Percentiles rank a stretch among this genome's conserved stretches.
phyloP scores from a whole-genome alignment of 805 yeast genomes.

The Metschnikowia noctiluminum region DNA sequence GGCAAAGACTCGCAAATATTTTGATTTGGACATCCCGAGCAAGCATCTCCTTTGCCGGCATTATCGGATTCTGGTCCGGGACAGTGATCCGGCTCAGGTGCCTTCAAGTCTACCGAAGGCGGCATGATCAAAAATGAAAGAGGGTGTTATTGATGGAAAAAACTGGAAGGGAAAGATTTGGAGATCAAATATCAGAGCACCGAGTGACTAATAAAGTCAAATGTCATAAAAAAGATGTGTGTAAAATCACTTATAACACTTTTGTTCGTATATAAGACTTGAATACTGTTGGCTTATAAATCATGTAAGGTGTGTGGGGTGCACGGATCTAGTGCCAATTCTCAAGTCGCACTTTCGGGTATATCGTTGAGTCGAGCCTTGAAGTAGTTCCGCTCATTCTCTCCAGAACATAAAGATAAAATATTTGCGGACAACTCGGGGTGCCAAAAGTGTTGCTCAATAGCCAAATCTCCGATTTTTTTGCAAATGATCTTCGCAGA shows the following conservation, averaged over 20 bases:
- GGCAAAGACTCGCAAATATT: slow-evolving; percentile 83
- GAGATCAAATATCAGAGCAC: too few relatives aligned
- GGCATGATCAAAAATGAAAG: not conserved
- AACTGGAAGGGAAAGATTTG: too few relatives aligned
- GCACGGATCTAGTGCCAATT: not conserved
- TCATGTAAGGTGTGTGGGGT: not conserved
- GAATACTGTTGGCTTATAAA: not conserved
- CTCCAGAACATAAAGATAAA: slow-evolving; percentile 40
- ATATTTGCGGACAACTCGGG: slow-evolving; percentile 31
- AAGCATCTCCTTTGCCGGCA: slow-evolving; percentile 94
- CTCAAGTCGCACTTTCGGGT: too few relatives aligned
- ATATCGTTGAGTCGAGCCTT: slow-evolving; percentile 1
- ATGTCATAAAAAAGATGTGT: too few relatives aligned
- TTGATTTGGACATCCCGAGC: slow-evolving; percentile 93
- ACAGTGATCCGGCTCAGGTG: slow-evolving; percentile 94
- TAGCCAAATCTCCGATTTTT: slow-evolving; percentile 41
- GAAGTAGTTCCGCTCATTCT: slow-evolving; percentile 42
- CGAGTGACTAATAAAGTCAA: too few relatives aligned
- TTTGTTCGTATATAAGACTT: too few relatives aligned
- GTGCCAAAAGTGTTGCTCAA: slow-evolving; percentile 19
- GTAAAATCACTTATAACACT: too few relatives aligned
- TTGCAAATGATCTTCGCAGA: slow-evolving; percentile 55
- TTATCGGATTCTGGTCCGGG: slow-evolving; percentile 95
- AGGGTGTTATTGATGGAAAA: too few relatives aligned
- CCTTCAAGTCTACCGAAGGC: slow-evolving; percentile 30